A percentile compares a stretch with the other conserved stretches of the same genome.
phyloP scores from a whole-genome alignment of 192 early-diverging fungal species.

The Linderina pennispora region DNA sequence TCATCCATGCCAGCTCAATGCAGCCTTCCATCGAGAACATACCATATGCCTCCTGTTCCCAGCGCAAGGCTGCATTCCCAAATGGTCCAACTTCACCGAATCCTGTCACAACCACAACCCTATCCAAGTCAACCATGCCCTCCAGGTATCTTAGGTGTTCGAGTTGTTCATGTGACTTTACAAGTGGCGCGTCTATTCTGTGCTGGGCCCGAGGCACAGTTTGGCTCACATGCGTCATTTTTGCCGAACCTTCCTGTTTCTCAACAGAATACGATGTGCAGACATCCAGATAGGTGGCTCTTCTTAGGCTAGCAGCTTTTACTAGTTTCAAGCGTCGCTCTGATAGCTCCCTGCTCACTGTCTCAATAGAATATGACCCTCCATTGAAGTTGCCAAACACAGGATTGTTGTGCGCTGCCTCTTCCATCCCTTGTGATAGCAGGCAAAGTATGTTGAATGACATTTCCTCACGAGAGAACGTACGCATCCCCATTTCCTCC shows the following conservation, averaged over 20 bases:
- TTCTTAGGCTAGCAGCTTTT: neutral
- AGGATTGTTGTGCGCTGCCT: constrained; percentile 64
- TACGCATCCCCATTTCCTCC: constrained; percentile 66
- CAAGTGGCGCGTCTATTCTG: constrained; percentile 75
- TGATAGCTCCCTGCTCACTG: constrained; percentile 53
- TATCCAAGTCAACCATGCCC: constrained; percentile 78
- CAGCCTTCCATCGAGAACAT: neutral
- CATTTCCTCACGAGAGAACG: neutral
- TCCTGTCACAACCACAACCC: constrained; percentile 79
- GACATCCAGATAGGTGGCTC: no score
- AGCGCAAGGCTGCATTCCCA: constrained; percentile 61
- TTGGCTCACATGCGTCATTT: no score
- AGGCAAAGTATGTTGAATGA: constrained; percentile 58
- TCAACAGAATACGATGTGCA: no score
- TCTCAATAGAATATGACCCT: constrained; percentile 69
- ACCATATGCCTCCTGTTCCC: neutral
- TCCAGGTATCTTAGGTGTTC: constrained; percentile 22
- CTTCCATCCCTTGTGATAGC: constrained; percentile 69
- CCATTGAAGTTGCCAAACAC: constrained; percentile 87
- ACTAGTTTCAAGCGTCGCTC: neutral
- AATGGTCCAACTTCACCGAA: constrained; percentile 86
- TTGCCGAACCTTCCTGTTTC: no score
- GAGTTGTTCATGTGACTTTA: constrained; percentile 55
- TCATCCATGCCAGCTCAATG: constrained; percentile 89
- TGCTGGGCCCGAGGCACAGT: constrained; percentile 78